phyloP scores from a whole-genome alignment of 1,284 basidiomycete genomes.

The Ustilago trichophora region DNA sequence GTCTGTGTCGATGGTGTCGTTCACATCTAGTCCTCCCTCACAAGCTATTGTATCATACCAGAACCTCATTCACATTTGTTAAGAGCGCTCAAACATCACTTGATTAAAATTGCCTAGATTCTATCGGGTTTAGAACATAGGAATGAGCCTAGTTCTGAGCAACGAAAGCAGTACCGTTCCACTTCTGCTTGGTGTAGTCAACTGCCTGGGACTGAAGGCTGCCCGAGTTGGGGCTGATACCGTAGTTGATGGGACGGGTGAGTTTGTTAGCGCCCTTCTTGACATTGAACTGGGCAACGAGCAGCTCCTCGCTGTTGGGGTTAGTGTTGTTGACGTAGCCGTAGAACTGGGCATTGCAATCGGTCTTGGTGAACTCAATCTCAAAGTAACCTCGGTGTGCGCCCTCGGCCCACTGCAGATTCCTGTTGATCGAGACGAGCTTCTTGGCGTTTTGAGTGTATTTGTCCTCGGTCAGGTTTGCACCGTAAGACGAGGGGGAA shows the following conservation, averaged over 20 bases:
- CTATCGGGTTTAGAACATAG: not conserved
- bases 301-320: constrained; percentile 70
- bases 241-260: constrained; percentile 72
- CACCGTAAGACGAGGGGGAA: constrained; percentile 71
- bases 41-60: not conserved
- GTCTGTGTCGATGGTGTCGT: constrained; percentile 44
- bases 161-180: constrained; percentile 53
- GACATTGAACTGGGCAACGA: constrained; percentile 66
- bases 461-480: constrained; percentile 69
- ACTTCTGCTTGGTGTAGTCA: constrained; percentile 40
- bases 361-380: constrained; percentile 34
- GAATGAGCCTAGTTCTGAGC: constrained; percentile 1
- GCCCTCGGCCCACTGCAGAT: constrained; percentile 76
- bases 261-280: constrained; percentile 71
- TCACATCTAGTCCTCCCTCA: constrained; percentile 7
- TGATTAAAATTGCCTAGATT: not conserved
- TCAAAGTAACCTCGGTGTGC: constrained; percentile 73
- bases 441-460: constrained; percentile 65
- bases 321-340: constrained; percentile 72
- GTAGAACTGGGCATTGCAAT: constrained; percentile 72
- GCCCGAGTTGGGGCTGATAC: constrained; percentile 40
- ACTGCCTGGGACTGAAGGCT: constrained; percentile 40
- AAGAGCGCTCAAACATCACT: not conserved
- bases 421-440: constrained; percentile 70
- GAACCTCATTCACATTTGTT: not conserved